These are phyloP conservation scores for Novymonas esmeraldas DNA, from an alignment of 208 protist genomes.

Conservation along the genomic window DNA sequence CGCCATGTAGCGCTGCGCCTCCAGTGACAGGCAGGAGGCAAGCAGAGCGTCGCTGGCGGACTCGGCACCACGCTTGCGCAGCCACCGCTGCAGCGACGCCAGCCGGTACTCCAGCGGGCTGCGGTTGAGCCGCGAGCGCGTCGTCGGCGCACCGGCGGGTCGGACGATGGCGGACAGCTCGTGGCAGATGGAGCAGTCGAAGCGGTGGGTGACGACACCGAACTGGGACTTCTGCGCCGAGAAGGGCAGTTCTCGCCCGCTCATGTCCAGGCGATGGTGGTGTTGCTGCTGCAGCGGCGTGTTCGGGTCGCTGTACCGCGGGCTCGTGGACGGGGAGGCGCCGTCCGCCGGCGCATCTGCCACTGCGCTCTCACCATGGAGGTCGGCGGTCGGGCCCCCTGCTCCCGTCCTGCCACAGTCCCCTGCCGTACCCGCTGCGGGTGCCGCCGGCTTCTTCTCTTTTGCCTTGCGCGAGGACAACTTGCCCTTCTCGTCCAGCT, in stretches of 20 bases:
- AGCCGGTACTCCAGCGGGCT: conserved; percentile 27
- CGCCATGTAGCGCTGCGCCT: conserved; percentile 25
- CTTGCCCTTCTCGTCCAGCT: conserved; percentile 11
- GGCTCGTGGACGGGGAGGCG: conserved; percentile 1
- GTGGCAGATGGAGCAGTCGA: conserved; percentile 21
- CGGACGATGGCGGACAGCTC: conserved; percentile 10
- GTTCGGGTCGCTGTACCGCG: conserved; percentile 17
- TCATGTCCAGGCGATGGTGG: conserved; percentile 8
- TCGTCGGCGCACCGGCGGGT: neutral
- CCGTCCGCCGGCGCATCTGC: neutral
- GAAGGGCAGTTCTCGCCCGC: conserved; percentile 20
- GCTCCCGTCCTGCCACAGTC: too few relatives aligned
- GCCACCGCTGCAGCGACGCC: conserved; percentile 29
- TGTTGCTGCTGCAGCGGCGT: neutral
- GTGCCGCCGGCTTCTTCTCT: neutral
- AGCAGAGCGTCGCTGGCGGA: conserved; percentile 16
- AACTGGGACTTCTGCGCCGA: conserved; percentile 14
- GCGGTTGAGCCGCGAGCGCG: conserved; percentile 9
- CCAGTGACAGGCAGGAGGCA: conserved; percentile 16
- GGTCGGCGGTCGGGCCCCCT: neutral
- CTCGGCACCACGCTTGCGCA: conserved; percentile 24
- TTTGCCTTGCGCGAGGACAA: neutral
- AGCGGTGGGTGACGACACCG: conserved; percentile 14
- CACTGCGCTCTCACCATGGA: neutral
- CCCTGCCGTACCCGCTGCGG: neutral